These are phyloP conservation scores for Cladosporium sp. DNA, from an alignment of 2,329 filamentous ascomycete genomes.

Conservation along the genomic window DNA sequence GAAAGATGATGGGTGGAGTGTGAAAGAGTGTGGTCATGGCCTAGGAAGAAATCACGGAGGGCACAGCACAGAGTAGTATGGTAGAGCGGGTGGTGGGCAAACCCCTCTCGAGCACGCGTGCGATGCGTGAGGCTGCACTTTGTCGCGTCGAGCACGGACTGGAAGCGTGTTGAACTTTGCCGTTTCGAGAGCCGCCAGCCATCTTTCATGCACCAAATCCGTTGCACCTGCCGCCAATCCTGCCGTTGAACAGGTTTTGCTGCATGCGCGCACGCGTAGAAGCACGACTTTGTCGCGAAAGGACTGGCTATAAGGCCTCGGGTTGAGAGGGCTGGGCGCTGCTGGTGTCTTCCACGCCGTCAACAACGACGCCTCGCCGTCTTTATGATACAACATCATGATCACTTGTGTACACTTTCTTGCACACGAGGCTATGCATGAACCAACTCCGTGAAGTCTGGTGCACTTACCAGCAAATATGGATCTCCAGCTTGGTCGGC, in stretches of 20 bases:
- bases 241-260: conserved; percentile 1
- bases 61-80: neutral
- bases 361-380: neutral
- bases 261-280: neutral
- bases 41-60: neutral
- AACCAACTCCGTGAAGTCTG: too few relatives aligned
- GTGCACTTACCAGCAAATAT: too few relatives aligned
- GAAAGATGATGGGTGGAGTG: neutral
- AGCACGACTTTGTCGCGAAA: conserved; percentile 10
- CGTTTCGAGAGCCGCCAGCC: conserved; percentile 5
- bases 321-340: neutral
- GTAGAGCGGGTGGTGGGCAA: neutral
- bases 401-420: too few relatives aligned
- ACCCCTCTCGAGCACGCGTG: conserved; percentile 1
- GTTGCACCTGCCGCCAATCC: conserved; percentile 5
- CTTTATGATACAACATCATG: too few relatives aligned
- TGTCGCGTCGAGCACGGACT: conserved; percentile 8
- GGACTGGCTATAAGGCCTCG: conserved; percentile 1
- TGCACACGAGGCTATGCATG: too few relatives aligned
- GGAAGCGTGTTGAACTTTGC: conserved; percentile 4
- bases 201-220: conserved; percentile 4
- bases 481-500: too few relatives aligned
- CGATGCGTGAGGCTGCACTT: conserved; percentile 2
- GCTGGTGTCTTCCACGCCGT: neutral
- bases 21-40: conserved; percentile 1